Conservation (phyloP, 164 flowering plant species). For the Warburgia ugandensis region DNA sequence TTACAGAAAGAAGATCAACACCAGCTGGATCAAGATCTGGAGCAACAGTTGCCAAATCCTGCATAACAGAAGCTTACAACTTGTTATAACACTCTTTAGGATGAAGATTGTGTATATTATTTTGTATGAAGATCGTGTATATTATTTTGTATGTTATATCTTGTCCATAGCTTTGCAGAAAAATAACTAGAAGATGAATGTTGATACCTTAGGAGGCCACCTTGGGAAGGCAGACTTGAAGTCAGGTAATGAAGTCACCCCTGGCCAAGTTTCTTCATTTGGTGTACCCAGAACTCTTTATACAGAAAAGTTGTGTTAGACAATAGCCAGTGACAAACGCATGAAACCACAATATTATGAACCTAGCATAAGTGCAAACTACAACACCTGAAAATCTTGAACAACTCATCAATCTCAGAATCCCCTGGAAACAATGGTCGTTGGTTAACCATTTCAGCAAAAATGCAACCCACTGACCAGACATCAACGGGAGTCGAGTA, state of each 20-base stretch:
- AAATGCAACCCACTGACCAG: conserved; percentile 99
- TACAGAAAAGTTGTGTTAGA: conserved; percentile 4
- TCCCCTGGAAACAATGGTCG: conserved; percentile 93
- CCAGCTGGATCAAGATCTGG: conserved; percentile 78
- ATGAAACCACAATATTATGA: no score
- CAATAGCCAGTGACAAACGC: no score
- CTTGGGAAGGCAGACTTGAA: conserved; percentile 85
- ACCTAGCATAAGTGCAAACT: no score
- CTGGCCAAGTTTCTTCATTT: conserved; percentile 89
- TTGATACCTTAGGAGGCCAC: conserved; percentile 73
- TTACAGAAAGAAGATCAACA: conserved; percentile 83
- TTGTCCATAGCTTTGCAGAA: neutral
- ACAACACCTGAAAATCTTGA: conserved; percentile 85
- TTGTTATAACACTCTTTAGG: neutral
- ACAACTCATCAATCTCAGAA: conserved; percentile 94
- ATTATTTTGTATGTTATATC: neutral
- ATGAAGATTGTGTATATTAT: neutral
- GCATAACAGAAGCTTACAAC: conserved; percentile 18
- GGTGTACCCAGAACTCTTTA: conserved; percentile 86
- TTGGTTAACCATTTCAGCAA: conserved; percentile 98
- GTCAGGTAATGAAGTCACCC: conserved; percentile 87
- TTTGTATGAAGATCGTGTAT: neutral
- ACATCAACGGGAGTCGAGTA: conserved; percentile 97
- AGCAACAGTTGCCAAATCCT: conserved; percentile 67
- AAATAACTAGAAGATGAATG: neutral